Percentiles rank a stretch among this genome's conserved stretches.
Evolutionary conservation across 306 rosid species (phyloP).

Genomic region (Adenanthera pavonina): DNA sequence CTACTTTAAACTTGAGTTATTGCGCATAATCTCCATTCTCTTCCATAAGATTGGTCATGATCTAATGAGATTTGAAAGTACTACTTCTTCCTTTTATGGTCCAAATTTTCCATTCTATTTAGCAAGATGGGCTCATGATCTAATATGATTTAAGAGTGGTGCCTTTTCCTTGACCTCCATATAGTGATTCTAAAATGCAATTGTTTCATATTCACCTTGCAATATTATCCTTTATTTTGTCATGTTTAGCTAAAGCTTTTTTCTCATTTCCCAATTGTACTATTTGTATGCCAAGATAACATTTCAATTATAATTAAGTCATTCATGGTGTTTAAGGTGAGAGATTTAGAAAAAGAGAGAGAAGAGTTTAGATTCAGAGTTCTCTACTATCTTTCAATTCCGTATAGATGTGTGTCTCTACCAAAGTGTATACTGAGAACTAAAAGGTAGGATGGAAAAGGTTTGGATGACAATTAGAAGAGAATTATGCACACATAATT

Average conservation of each 20-base stretch:
- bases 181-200: constrained; percentile 27
- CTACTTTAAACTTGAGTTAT: constrained; percentile 31
- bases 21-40: constrained; percentile 37
- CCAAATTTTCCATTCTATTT: constrained; percentile 38
- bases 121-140: constrained; percentile 33
- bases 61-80: background rate
- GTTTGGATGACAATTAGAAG: no score
- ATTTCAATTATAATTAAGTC: background rate
- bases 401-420: no score
- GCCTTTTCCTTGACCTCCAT: constrained; percentile 19
- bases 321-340: background rate
- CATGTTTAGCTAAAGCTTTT: background rate
- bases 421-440: no score
- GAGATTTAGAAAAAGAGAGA: no score
- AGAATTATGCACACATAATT: no score
- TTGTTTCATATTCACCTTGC: constrained; percentile 11
- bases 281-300: background rate
- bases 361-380: no score
- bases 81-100: constrained; percentile 28
- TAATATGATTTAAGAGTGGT: background rate
- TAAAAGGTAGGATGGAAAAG: no score
- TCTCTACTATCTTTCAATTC: no score
- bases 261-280: background rate
- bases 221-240: background rate
- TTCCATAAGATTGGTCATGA: constrained; percentile 34